Evolutionary conservation across 1,284 basidiomycete species (phyloP).

Genomic region (Melampsora americana): DNA sequence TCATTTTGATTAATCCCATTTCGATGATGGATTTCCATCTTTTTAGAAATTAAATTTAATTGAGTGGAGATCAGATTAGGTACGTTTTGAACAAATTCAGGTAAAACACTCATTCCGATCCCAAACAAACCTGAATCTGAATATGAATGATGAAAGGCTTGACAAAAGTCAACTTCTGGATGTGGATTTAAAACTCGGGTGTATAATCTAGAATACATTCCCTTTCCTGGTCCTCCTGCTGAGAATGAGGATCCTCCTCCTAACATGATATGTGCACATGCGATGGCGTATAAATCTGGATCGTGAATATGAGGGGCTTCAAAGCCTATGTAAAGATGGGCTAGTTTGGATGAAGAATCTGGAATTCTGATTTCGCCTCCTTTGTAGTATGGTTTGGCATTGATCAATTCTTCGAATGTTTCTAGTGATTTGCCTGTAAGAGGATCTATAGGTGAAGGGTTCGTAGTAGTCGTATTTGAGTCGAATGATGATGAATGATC

Average conservation of each 20-base stretch:
- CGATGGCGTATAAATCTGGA: conserved; percentile 38
- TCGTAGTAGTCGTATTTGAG: conserved; percentile 37
- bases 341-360: conserved; percentile 15
- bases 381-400: conserved; percentile 25
- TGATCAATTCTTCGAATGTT: conserved; percentile 36
- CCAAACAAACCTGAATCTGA: conserved; percentile 41
- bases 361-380: conserved; percentile 35
- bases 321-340: conserved; percentile 39
- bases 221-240: conserved; percentile 42
- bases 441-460: conserved; percentile 14
- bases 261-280: conserved; percentile 41
- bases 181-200: conserved; percentile 42
- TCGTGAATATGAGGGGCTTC: conserved; percentile 32
- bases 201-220: conserved; percentile 43
- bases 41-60: conserved; percentile 21
- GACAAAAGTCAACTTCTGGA: conserved; percentile 40
- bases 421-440: conserved; percentile 17
- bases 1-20: conserved; percentile 31
- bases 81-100: conserved; percentile 21
- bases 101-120: conserved; percentile 37
- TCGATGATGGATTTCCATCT: neutral
- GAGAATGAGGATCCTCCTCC: conserved; percentile 43
- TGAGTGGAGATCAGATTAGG: conserved; percentile 32
- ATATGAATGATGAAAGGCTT: conserved; percentile 43
- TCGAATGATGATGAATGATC: neutral